Percentiles rank a stretch among this genome's conserved stretches.
phyloP scores from a whole-genome alignment of 352 stramenopile genomes.

The Globisporangium alternatum region DNA sequence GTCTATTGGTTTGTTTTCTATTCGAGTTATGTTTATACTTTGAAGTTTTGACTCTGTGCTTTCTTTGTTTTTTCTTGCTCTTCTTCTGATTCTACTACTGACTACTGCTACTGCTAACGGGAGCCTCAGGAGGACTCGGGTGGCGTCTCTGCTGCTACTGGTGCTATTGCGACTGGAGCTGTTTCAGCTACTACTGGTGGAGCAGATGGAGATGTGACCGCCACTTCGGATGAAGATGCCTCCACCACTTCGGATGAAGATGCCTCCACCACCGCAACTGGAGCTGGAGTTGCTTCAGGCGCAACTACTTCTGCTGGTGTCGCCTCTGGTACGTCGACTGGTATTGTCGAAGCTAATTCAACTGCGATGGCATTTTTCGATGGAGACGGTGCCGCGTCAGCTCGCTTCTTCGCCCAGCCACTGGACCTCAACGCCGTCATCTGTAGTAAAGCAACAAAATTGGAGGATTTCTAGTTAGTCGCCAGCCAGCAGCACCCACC shows the following conservation, averaged over 20 bases:
- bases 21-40: background rate
- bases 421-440: constrained; percentile 36
- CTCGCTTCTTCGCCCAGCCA: constrained; percentile 63
- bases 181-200: background rate
- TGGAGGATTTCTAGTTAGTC: background rate
- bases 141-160: background rate
- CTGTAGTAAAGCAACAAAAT: constrained; percentile 17
- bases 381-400: constrained; percentile 13
- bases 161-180: background rate
- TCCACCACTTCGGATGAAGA: background rate
- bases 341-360: background rate
- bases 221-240: background rate
- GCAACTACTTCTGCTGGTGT: background rate
- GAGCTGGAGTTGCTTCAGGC: background rate
- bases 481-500: background rate
- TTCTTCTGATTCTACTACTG: background rate
- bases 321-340: background rate
- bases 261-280: background rate
- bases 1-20: background rate
- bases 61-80: background rate
- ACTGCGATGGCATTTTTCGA: constrained; percentile 6
- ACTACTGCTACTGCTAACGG: background rate
- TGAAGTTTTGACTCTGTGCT: background rate
- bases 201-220: background rate
- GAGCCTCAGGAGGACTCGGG: background rate